Evolutionary conservation across 2,329 filamentous ascomycete genomes (phyloP).

Genomic region (Trichoderma semiorbis): DNA sequence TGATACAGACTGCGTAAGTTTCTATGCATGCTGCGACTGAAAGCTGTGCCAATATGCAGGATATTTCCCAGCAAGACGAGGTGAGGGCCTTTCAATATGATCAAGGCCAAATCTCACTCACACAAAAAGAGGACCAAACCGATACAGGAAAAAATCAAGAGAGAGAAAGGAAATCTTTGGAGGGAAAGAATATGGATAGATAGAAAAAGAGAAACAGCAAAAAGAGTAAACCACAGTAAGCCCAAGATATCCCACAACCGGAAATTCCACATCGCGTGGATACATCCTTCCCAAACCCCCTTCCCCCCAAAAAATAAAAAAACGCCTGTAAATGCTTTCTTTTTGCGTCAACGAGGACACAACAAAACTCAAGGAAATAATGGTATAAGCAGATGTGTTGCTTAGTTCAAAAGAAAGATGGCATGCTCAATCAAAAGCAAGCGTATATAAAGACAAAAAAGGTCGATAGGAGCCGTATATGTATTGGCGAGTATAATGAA

Average conservation of each 20-base stretch:
- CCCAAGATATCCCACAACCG: slow-evolving; percentile 5
- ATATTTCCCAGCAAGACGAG: not conserved
- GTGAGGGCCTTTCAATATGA: not conserved
- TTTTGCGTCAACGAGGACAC: not conserved
- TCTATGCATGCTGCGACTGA: slow-evolving; percentile 14
- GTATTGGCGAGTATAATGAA: not conserved
- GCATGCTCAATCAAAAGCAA: not conserved
- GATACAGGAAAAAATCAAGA: not conserved
- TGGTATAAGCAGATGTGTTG: not conserved
- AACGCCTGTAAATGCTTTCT: slow-evolving; percentile 20
- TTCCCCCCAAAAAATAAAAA: not conserved
- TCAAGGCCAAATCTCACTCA: not conserved
- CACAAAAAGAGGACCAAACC: not conserved
- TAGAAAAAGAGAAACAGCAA: not conserved
- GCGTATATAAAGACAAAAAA: not conserved
- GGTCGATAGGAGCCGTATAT: not conserved
- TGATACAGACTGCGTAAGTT: not conserved
- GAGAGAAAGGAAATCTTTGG: not conserved
- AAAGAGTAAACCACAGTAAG: not conserved
- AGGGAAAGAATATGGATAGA: not conserved
- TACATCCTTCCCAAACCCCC: not conserved
- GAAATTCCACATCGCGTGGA: not conserved
- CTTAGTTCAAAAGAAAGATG: not conserved
- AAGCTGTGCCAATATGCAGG: slow-evolving; percentile 12
- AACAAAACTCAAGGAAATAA: slow-evolving; percentile 13